Percentiles rank a stretch among this genome's conserved stretches.
Evolutionary conservation across 1,284 basidiomycete species (phyloP).

Genomic region (Tylopilus sp.): DNA sequence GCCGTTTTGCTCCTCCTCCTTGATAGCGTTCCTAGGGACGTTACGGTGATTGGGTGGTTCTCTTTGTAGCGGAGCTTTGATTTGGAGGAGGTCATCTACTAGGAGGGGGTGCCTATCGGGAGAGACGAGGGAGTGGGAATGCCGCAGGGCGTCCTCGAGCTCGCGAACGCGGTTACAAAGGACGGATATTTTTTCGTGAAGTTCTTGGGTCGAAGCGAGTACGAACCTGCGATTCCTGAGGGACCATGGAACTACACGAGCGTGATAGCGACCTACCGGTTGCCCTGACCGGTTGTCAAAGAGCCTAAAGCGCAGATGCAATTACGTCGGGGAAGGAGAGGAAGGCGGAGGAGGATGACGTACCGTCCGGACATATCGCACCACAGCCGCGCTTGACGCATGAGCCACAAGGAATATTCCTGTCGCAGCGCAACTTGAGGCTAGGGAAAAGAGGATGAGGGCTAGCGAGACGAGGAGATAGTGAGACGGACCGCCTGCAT

Average conservation of each 20-base stretch:
- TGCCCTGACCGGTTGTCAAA: slow-evolving; percentile 72
- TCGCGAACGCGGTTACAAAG: slow-evolving; percentile 69
- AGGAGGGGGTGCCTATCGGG: slow-evolving; percentile 62
- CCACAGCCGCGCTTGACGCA: slow-evolving; percentile 59
- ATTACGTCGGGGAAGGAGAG: slow-evolving; percentile 20
- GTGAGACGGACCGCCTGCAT: slow-evolving; percentile 52
- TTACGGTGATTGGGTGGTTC: slow-evolving; percentile 40
- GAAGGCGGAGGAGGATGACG: slow-evolving; percentile 18
- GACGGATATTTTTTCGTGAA: slow-evolving; percentile 76
- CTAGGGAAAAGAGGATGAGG: slow-evolving; percentile 31
- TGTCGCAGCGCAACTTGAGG: slow-evolving; percentile 71
- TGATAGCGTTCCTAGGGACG: slow-evolving; percentile 27
- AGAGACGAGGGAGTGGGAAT: slow-evolving; percentile 55
- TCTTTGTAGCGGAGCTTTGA: slow-evolving; percentile 69
- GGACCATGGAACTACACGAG: background rate
- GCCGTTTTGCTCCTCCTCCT: slow-evolving; percentile 60
- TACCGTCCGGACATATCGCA: slow-evolving; percentile 60
- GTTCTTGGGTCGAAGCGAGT: slow-evolving; percentile 72
- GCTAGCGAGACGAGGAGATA: too few species aligned
- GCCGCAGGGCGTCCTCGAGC: slow-evolving; percentile 67
- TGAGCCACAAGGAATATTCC: slow-evolving; percentile 40
- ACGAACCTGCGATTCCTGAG: slow-evolving; percentile 52
- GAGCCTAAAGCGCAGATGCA: slow-evolving; percentile 43
- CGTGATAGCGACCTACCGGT: slow-evolving; percentile 47
- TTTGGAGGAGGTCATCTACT: slow-evolving; percentile 59